Base-by-base conservation (phyloP, 2,329 filamentous ascomycete species). In the Fusarium gaditjirri region DNA sequence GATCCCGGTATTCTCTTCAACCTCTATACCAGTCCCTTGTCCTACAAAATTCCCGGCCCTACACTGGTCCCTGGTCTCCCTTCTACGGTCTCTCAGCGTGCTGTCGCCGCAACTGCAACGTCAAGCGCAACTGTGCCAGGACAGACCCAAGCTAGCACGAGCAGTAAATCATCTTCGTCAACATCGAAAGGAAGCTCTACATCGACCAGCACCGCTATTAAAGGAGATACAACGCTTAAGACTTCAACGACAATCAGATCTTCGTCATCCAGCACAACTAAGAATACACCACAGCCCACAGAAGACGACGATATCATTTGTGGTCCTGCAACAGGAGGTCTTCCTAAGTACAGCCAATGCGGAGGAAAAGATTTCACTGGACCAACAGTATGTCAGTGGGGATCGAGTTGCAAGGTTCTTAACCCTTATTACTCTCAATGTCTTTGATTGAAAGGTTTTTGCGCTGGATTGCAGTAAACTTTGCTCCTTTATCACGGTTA, bases 1-100 rank as follows among this genome's bases (percentile, higher is more conserved):
- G 77, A 81, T 33, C 72, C 79, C 2, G 80, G 80, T 16, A 80
- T 81, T 52, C 61, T 77, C 19, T 81, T 81, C 73, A 80, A 80
- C 68, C 76, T 78, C 8, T 80, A 80, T 54, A 78, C 74, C 5
- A 75, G 65, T 19, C 65, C 74, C 5, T 42, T 72, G 6, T 75
- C 71, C 1, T 80, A 80, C 39, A 65, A 63, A 13, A 77, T 80
- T 3, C 77, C 78, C 2, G 77, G 78, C 0, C 77, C 78, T 49
- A 74, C 75, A 21, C 43, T 80, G 5, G 70, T 72, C 23, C 21
- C 72, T 14, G 74, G 76, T 2, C 69, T 76, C 36, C 61, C 71
- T 4, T 72, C 76, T 12, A 59, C 69, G 27, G 65, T 73, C 27
- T 52, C 62, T 6, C 73, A 76, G 11, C 35, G 31, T 2, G 16